phyloP scores from a whole-genome alignment of 164 flowering plant genomes.

The Macadamia integrifolia region DNA sequence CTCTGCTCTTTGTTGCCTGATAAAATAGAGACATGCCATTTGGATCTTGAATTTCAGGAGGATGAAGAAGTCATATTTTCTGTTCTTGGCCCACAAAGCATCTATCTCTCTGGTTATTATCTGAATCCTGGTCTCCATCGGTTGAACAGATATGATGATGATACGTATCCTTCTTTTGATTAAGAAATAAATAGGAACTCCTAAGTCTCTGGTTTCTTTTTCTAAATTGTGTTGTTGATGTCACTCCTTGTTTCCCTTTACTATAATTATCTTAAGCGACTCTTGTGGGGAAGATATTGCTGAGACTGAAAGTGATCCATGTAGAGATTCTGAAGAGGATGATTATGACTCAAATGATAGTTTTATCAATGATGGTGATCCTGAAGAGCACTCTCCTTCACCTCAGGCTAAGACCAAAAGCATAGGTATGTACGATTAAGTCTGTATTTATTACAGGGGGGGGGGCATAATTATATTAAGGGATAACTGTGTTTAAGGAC shows the following conservation, averaged over 20 bases:
- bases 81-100: background rate
- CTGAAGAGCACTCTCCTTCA: background rate
- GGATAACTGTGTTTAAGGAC: no score
- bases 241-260: background rate
- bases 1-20: background rate
- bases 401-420: background rate
- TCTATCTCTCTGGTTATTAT: background rate
- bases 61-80: background rate
- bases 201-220: conserved; percentile 44
- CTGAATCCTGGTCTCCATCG: background rate
- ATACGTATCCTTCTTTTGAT: background rate
- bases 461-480: no score
- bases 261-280: background rate
- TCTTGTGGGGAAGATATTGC: conserved; percentile 1
- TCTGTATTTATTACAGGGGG: no score
- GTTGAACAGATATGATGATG: background rate
- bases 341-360: background rate
- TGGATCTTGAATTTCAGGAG: background rate
- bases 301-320: background rate
- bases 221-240: background rate
- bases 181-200: conserved; percentile 11
- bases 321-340: background rate
- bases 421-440: background rate
- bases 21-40: background rate
- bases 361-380: background rate